phyloP scores from a whole-genome alignment of 306 rosid genomes.

The Cyamopsis tetragonoloba region DNA sequence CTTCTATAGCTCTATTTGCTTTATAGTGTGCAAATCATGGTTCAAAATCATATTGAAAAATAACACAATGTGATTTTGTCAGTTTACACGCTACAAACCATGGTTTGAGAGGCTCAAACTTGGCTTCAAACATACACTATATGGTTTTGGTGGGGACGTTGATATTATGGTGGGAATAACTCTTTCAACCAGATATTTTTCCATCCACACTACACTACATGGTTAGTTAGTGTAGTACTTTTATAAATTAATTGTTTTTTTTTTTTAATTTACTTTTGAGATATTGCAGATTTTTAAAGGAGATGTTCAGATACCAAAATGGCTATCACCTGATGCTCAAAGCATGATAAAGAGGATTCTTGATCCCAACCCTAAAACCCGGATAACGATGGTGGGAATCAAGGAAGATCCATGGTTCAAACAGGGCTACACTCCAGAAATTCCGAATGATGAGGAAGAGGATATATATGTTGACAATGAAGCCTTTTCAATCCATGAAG shows the following conservation, averaged over 20 bases:
- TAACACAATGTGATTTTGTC: too few relatives aligned
- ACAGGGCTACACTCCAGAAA: slow-evolving; percentile 54
- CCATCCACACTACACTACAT: too few relatives aligned
- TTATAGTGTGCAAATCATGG: too few relatives aligned
- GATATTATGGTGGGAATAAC: too few relatives aligned
- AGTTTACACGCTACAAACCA: too few relatives aligned
- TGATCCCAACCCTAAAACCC: slow-evolving; percentile 66
- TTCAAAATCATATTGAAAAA: too few relatives aligned
- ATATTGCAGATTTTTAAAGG: slow-evolving; percentile 68
- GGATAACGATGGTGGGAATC: slow-evolving; percentile 62
- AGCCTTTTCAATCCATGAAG: slow-evolving; percentile 50
- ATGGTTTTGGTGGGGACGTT: too few relatives aligned
- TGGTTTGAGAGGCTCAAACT: too few relatives aligned
- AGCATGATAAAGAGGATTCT: slow-evolving; percentile 69
- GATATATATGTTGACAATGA: slow-evolving; percentile 35
- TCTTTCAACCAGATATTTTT: too few relatives aligned
- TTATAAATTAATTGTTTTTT: neutral
- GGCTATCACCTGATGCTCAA: slow-evolving; percentile 69
- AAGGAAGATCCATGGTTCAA: slow-evolving; percentile 85
- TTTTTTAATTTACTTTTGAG: neutral
- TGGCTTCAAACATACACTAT: too few relatives aligned
- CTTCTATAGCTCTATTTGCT: too few relatives aligned
- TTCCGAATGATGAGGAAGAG: slow-evolving; percentile 70
- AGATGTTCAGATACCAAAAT: slow-evolving; percentile 61
- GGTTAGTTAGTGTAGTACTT: neutral